Base-by-base conservation (phyloP, 257 asterid species). In the Solanum neorickii region DNA sequence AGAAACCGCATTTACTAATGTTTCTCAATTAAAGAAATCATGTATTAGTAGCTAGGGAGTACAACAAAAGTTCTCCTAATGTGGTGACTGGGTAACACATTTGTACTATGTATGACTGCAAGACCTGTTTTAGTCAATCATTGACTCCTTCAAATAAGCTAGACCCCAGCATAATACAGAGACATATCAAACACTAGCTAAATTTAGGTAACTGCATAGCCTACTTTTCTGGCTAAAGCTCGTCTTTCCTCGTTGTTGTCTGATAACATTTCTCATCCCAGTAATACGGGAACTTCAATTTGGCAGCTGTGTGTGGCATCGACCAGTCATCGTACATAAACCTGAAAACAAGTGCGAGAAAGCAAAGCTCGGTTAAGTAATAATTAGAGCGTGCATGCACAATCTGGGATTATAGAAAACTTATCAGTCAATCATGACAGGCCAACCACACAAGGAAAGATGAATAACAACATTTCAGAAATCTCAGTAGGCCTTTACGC, bases 251-350 rank as follows among this genome's bases (percentile, higher is more conserved):
- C 0, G 84, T 86, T 62, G 93, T 49, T 52, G 91, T 86, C 89
- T 92, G 92, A 86, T 91, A 92, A 88, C 93, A 94, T 73, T 88
- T 90, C 88, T 96, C 97, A 76, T 96, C 98, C 98, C 98, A 97
- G 76, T 86, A 90, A 88, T 87, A 93, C 31, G 99, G 99, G 91
- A 91, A 95, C 92, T 91, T 93, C 91, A 94, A 84, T 89, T 87
- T 93, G 89, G 99, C 95, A 68, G 99, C 99, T n/a, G 94, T 97
- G 77, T 97, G 99, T 23, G 98, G 98, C 98, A 97, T 89, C 37
- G 56, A 83, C 98, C 98, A 97, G 87, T 95, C 98, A 74, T 94
- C 94, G 8, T 97, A 97, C 68, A 90, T 88, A 93, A 97, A 97
- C 96, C 99, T 97, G 93, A 41, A 91, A 90, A 59, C 85, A 86